Base-by-base conservation (phyloP, 305 asterid genomes). In the Fraxinus dipetala region DNA sequence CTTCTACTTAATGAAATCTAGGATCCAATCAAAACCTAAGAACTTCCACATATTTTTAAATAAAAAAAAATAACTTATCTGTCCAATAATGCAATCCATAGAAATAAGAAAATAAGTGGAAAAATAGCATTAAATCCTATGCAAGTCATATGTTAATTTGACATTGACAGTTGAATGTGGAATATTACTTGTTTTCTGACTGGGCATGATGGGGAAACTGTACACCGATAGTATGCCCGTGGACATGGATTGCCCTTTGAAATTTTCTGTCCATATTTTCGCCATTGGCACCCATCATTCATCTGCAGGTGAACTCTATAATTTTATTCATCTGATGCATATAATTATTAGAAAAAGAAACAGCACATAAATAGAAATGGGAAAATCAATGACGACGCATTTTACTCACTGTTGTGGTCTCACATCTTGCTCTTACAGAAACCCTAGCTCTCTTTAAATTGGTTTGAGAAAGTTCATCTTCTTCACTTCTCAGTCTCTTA, bases 211-310 rank as follows among this genome's bases (percentile, higher is more conserved):
- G 95, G 87, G 0, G 96, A 93, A 45, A 90, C 91, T 4, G 98
- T 93, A 88, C 98, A 95, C 0, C 98, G 92, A 80, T 95, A 95
- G 75, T 95, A 95, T 1, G 98, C 96, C 34, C 98, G 83, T n/a
- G 98, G 98, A 32, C 97, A 92, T 6, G 97, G 98, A 82, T 95
- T 95, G 6, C 96, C 97, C 79, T 94, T 95, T 0, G 98, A 84
- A 1, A 89, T 91, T 79, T 95, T 95, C 86, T 95, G 98, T 54
- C 98, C 98, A 40, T 95, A 95, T 77, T 95, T 95, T 73, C 98
- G 91, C 98, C 98, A 95, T 78, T 93, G 96, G 38, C 98, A 93
- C 76, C 98, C 98, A 84, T 95, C 98, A 77, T 89, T 89, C 95
- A 94, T 92, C 98, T 94, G 80, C 45, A 69, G 32, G 2, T 75